Evolutionary conservation across 768 basidiomycete species (phyloP).

Genomic region (Arthromyces matolae): DNA sequence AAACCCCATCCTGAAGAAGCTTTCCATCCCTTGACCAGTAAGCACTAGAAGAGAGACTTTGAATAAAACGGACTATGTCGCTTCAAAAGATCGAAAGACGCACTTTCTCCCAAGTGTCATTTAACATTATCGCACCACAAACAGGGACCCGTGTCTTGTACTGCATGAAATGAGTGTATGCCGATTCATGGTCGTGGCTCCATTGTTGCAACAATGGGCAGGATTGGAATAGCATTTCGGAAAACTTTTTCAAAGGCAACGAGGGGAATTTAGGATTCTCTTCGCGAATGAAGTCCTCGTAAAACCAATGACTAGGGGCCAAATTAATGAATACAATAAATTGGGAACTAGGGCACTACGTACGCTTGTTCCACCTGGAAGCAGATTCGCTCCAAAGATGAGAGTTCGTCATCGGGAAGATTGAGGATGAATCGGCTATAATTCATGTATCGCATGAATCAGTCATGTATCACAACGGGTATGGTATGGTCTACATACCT

Average conservation of each 20-base stretch:
- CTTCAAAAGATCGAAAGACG: slow-evolving; percentile 4
- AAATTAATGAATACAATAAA: slow-evolving; percentile 13
- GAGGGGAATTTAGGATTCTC: slow-evolving; percentile 85
- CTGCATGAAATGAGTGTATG: slow-evolving; percentile 87
- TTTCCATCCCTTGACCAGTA: slow-evolving; percentile 99
- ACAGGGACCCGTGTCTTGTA: slow-evolving; percentile 98
- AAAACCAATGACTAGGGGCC: slow-evolving; percentile 92
- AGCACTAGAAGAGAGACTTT: slow-evolving; percentile 52
- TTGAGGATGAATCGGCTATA: slow-evolving; percentile 92
- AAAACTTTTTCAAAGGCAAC: slow-evolving; percentile 88
- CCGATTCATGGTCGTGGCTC: slow-evolving; percentile 81
- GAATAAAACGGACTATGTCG: slow-evolving; percentile 6
- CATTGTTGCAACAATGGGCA: slow-evolving; percentile 82
- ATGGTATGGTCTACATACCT: slow-evolving; percentile 47
- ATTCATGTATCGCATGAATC: slow-evolving; percentile 7
- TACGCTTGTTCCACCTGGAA: slow-evolving; percentile 99
- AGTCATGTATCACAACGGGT: slow-evolving; percentile 3
- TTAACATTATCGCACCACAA: slow-evolving; percentile 96
- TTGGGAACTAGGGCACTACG: slow-evolving; percentile 29
- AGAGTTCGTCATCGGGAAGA: slow-evolving; percentile 89
- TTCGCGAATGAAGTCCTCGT: slow-evolving; percentile 97
- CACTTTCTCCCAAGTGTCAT: slow-evolving; percentile 91
- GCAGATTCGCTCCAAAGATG: slow-evolving; percentile 88
- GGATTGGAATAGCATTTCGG: slow-evolving; percentile 81
- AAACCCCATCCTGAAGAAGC: slow-evolving; percentile 98